Conservation (phyloP, 192 early-diverging fungal species). For the Thoreauomyces humboldtii region DNA sequence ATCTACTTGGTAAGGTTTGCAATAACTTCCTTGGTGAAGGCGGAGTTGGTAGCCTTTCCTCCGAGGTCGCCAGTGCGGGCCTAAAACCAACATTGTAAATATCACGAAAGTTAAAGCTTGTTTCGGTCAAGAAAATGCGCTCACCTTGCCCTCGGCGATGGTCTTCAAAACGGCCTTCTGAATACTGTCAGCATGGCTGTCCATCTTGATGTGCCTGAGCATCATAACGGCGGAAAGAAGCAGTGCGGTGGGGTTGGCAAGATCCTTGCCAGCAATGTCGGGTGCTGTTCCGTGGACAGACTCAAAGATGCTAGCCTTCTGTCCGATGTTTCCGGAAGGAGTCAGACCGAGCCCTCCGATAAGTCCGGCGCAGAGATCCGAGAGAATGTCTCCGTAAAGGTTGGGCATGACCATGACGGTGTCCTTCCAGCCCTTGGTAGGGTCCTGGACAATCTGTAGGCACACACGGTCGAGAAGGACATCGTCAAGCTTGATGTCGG, state of each 20-base stretch:
- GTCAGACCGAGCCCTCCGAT: conserved; percentile 98
- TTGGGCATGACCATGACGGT: conserved; percentile 99
- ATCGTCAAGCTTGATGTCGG: conserved; percentile 87
- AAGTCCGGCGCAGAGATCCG: conserved; percentile 95
- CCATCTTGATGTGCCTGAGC: conserved; percentile 93
- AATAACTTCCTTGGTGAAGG: conserved; percentile 91
- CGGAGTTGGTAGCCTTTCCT: conserved; percentile 83
- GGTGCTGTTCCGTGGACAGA: conserved; percentile 86
- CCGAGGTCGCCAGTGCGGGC: conserved; percentile 89
- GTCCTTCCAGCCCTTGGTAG: conserved; percentile 72
- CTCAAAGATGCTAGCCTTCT: conserved; percentile 97
- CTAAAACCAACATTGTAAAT: conserved; percentile 27
- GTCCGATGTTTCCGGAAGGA: conserved; percentile 98
- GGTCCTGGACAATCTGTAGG: conserved; percentile 89
- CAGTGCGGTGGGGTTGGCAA: conserved; percentile 94
- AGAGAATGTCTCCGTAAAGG: conserved; percentile 99
- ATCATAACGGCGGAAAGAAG: conserved; percentile 96
- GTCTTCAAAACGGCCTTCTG: conserved; percentile 89
- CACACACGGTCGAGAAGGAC: conserved; percentile 93
- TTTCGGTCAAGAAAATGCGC: background rate
- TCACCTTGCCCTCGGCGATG: conserved; percentile 84
- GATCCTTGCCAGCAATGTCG: conserved; percentile 96
- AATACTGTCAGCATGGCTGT: conserved; percentile 75
- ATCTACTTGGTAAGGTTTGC: conserved; percentile 34
- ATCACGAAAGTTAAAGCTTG: background rate